Conservation (phyloP, 768 basidiomycete genomes). For the Cystofilobasidium macerans region DNA sequence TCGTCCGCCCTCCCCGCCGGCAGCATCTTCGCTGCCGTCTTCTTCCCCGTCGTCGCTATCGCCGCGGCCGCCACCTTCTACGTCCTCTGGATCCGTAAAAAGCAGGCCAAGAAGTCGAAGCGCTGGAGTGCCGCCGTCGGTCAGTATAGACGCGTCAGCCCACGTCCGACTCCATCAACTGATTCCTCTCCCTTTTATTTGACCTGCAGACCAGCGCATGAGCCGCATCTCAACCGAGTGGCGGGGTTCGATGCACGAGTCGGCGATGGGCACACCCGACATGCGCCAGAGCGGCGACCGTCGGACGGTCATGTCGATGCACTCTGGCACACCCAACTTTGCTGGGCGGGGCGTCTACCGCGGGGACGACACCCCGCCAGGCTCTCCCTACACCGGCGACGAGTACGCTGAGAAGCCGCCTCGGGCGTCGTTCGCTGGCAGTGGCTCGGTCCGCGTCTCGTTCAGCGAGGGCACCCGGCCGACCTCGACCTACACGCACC, state of each 20-base stretch:
- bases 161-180: too few species aligned
- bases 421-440: background rate
- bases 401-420: background rate
- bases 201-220: slow-evolving; percentile 2
- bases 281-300: slow-evolving; percentile 1
- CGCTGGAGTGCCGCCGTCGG: slow-evolving; percentile 8
- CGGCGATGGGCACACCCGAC: background rate
- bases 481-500: background rate
- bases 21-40: slow-evolving; percentile 11
- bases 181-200: background rate
- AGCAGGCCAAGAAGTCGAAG: slow-evolving; percentile 9
- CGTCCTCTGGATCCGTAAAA: background rate
- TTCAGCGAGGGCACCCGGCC: background rate
- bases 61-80: background rate
- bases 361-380: background rate
- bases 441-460: background rate
- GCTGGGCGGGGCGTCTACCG: background rate
- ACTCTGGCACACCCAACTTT: background rate
- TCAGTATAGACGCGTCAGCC: background rate
- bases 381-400: background rate
- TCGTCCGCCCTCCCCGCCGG: background rate
- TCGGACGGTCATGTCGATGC: background rate
- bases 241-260: background rate
- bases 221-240: slow-evolving; percentile 3
- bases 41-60: slow-evolving; percentile 9